Conservation (phyloP, 495 filamentous ascomycete genomes). For the Ascobolus immersus region DNA sequence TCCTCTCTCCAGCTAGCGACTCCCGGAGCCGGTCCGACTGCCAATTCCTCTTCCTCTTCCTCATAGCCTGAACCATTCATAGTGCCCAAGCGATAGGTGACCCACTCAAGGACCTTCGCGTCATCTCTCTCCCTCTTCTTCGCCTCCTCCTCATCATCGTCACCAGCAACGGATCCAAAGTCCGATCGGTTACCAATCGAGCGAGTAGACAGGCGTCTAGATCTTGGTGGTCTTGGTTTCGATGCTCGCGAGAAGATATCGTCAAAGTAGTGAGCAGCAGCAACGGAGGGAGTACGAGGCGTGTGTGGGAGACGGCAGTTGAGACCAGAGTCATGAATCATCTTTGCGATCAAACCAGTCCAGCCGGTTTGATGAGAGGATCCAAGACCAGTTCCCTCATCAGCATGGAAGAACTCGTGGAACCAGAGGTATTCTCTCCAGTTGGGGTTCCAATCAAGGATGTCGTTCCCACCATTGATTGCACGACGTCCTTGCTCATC, state of each 20-base stretch:
- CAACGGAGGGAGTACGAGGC: constrained; percentile 56
- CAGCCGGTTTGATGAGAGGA: constrained; percentile 91
- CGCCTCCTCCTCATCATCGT: constrained; percentile 20
- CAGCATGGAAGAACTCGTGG: constrained; percentile 92
- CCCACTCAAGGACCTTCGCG: constrained; percentile 41
- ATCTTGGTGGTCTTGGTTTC: constrained; percentile 26
- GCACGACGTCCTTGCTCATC: constrained; percentile 65
- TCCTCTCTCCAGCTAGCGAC: too few relatives aligned
- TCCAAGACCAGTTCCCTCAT: constrained; percentile 66
- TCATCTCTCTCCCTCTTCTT: constrained; percentile 28
- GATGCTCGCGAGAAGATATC: constrained; percentile 45
- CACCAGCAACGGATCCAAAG: constrained; percentile 30
- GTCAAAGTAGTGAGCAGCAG: constrained; percentile 82
- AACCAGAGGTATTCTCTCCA: constrained; percentile 92
- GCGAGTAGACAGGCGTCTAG: constrained; percentile 57
- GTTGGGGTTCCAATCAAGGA: constrained; percentile 67
- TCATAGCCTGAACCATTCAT: constrained; percentile 25
- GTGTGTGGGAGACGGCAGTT: constrained; percentile 85
- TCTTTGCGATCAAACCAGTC: constrained; percentile 86
- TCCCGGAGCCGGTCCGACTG: too few relatives aligned
- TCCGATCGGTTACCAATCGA: constrained; percentile 76
- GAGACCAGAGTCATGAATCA: constrained; percentile 89
- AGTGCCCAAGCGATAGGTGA: constrained; percentile 40
- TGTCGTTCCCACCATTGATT: constrained; percentile 55
- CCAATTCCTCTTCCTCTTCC: neutral